Evolutionary conservation across 2,329 filamentous ascomycete genomes (phyloP).

Genomic region (Daldinia eschscholtzii): DNA sequence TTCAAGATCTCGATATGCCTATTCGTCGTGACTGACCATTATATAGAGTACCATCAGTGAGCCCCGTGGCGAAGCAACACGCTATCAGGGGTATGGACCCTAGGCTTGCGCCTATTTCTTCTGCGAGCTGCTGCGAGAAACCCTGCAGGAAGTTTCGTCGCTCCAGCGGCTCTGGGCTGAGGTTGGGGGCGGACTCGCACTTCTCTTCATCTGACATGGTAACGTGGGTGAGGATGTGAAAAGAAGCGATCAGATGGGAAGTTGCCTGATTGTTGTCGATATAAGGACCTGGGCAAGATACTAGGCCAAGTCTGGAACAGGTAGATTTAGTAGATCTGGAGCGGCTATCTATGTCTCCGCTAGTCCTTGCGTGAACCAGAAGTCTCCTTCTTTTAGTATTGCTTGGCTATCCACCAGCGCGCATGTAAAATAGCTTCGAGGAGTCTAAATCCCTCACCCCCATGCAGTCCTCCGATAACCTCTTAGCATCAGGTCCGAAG

Average conservation of each 20-base stretch:
- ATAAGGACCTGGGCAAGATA: constrained; percentile 1
- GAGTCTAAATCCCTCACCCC: constrained; percentile 33
- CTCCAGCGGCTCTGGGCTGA: neutral
- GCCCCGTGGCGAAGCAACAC: constrained; percentile 48
- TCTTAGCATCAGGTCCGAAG: neutral
- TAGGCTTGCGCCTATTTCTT: constrained; percentile 38
- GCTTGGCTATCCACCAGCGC: constrained; percentile 31
- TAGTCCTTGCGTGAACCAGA: neutral
- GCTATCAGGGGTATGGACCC: constrained; percentile 46
- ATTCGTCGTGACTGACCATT: constrained; percentile 40
- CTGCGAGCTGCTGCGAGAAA: constrained; percentile 39
- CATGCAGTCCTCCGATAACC: constrained; percentile 4
- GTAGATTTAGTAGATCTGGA: constrained; percentile 6
- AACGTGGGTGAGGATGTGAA: neutral
- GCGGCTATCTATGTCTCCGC: neutral
- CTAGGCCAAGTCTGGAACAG: neutral
- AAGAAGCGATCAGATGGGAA: neutral
- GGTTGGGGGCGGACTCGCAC: constrained; percentile 18
- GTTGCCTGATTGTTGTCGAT: neutral
- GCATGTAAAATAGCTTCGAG: constrained; percentile 26
- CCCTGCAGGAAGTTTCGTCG: neutral
- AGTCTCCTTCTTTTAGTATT: constrained; percentile 16
- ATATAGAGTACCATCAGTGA: constrained; percentile 49
- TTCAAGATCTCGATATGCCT: neutral
- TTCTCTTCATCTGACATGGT: constrained; percentile 47